A percentile compares a stretch with the other conserved stretches of the same genome.
Evolutionary conservation across 257 asterid species (phyloP).

Genomic region (Oldenlandia corymbosa): DNA sequence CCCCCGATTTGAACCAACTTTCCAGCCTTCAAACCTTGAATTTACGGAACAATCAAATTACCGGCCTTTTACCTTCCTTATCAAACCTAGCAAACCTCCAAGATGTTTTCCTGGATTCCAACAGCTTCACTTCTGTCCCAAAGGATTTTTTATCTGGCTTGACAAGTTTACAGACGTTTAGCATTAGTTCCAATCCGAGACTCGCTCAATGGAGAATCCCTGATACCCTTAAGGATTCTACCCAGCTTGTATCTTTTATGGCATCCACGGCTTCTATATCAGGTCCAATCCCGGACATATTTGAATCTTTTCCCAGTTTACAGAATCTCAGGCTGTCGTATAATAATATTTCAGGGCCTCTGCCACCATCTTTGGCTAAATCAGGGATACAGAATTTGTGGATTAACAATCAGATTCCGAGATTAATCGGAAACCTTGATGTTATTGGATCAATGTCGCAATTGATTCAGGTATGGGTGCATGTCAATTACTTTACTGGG

Average conservation of each 20-base stretch:
- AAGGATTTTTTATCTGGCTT: conserved; percentile 50
- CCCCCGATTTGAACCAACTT: conserved; percentile 50
- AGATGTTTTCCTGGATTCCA: conserved; percentile 48
- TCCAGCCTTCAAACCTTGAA: conserved; percentile 50
- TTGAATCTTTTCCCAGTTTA: conserved; percentile 51
- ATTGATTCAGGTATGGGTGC: conserved; percentile 52
- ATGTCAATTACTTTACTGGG: conserved; percentile 56
- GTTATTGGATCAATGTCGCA: conserved; percentile 49
- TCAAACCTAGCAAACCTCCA: conserved; percentile 36
- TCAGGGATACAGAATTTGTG: conserved; percentile 49
- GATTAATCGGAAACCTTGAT: conserved; percentile 49
- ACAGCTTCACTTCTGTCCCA: conserved; percentile 52
- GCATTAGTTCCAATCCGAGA: conserved; percentile 42
- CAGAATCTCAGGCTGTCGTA: conserved; percentile 49
- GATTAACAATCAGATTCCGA: conserved; percentile 64
- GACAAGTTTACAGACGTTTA: conserved; percentile 40
- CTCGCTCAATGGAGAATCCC: conserved; percentile 65
- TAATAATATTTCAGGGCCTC: conserved; percentile 55
- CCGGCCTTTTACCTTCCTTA: conserved; percentile 59
- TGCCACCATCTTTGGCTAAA: conserved; percentile 49
- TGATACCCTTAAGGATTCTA: conserved; percentile 35
- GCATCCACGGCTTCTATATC: conserved; percentile 47
- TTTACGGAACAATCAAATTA: conserved; percentile 44
- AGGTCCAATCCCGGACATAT: conserved; percentile 66
- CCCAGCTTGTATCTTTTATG: conserved; percentile 32